Conservation (phyloP, 129 eudicot genomes). For the Tagetes patula region DNA sequence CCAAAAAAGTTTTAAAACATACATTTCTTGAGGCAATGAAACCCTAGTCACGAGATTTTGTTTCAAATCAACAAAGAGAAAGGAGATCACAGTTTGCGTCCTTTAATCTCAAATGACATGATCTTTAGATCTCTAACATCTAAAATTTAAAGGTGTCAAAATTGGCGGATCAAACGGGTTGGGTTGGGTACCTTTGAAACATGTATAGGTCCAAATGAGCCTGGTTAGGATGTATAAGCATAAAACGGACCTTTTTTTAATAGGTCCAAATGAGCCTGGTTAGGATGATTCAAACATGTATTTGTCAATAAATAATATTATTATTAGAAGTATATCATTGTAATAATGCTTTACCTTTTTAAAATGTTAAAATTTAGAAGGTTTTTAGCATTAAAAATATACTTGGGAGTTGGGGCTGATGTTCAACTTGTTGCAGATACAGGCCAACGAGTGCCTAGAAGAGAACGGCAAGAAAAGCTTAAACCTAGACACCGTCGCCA, state of each 20-base stretch:
- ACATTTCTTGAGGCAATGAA: neutral
- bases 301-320: neutral
- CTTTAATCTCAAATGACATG: neutral
- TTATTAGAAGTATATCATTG: neutral
- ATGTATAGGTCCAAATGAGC: neutral
- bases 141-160: neutral
- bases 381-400: neutral
- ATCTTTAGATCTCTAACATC: neutral
- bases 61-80: neutral
- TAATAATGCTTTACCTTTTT: neutral
- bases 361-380: neutral
- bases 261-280: neutral
- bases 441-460: conserved; percentile 21
- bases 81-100: neutral
- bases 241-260: neutral
- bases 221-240: neutral
- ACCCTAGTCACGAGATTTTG: neutral
- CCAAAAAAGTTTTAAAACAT: neutral
- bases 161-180: neutral
- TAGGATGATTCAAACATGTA: neutral
- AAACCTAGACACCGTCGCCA: conserved; percentile 32
- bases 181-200: neutral
- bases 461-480: conserved; percentile 24
- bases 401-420: too few relatives aligned
- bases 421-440: conserved; percentile 25